phyloP scores from a whole-genome alignment of 2,329 filamentous ascomycete species.

The Sporothrix humicola region DNA sequence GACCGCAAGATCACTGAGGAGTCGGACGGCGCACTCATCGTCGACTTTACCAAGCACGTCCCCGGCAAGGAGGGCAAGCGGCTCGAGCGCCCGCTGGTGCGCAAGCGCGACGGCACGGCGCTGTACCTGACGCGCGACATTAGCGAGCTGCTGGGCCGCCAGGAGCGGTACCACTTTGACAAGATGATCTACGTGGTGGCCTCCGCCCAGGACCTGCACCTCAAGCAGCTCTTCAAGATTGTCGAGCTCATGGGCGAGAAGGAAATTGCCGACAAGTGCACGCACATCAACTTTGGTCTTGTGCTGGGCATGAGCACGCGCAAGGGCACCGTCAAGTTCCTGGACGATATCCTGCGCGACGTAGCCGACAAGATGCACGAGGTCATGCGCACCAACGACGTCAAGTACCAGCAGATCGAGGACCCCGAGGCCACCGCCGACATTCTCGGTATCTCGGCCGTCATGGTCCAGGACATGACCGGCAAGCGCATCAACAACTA shows the following conservation, averaged over 20 bases:
- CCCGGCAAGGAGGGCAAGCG: constrained; percentile 70
- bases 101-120: constrained; percentile 75
- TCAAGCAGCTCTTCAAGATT: constrained; percentile 78
- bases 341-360: constrained; percentile 74
- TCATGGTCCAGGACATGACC: constrained; percentile 98
- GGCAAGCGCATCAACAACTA: constrained; percentile 79
- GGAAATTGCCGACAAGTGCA: constrained; percentile 70
- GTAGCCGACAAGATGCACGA: constrained; percentile 97
- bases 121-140: constrained; percentile 81
- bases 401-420: constrained; percentile 89
- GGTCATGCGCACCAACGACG: constrained; percentile 87
- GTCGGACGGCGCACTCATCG: constrained; percentile 72
- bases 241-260: constrained; percentile 72
- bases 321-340: constrained; percentile 76
- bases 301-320: constrained; percentile 73
- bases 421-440: constrained; percentile 83
- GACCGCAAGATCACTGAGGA: constrained; percentile 70
- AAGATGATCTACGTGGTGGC: constrained; percentile 83
- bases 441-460: constrained; percentile 86
- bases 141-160: constrained; percentile 70
- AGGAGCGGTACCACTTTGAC: constrained; percentile 70
- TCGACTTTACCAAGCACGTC: constrained; percentile 73
- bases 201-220: constrained; percentile 72
- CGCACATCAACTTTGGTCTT: constrained; percentile 78
- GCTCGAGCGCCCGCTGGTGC: constrained; percentile 72